Evolutionary conservation across 129 eudicot species (phyloP).

Genomic region (Centaurea solstitialis): DNA sequence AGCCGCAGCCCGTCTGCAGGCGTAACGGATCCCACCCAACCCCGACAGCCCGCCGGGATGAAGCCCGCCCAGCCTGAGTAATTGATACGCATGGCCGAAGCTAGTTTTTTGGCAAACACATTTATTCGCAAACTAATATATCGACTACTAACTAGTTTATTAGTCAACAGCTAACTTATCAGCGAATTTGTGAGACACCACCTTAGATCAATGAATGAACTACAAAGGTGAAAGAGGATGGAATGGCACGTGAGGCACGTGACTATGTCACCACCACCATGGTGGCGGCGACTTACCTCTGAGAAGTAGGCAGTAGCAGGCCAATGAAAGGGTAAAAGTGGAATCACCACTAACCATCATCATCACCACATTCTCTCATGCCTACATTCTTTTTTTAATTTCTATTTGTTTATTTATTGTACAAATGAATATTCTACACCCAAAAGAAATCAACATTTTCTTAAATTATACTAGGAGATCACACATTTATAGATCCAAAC

Average conservation of each 20-base stretch:
- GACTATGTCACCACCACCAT: not conserved
- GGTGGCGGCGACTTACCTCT: not conserved
- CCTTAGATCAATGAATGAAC: not conserved
- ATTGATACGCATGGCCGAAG: too few relatives aligned
- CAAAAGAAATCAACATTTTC: not conserved
- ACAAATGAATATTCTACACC: not conserved
- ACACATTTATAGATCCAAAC: not conserved
- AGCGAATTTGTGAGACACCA: too few relatives aligned
- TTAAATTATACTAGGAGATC: not conserved
- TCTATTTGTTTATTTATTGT: not conserved
- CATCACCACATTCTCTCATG: slow-evolving; percentile 13
- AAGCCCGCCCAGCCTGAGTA: too few relatives aligned
- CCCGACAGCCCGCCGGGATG: too few relatives aligned
- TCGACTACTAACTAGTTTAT: too few relatives aligned
- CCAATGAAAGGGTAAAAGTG: slow-evolving; percentile 1
- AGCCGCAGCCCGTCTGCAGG: too few relatives aligned
- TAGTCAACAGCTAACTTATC: too few relatives aligned
- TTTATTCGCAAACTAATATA: too few relatives aligned
- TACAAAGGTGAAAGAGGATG: not conserved
- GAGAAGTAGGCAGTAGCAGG: not conserved
- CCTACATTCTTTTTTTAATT: not conserved
- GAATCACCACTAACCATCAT: slow-evolving; percentile 11
- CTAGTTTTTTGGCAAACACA: too few relatives aligned
- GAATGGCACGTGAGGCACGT: slow-evolving; percentile 18
- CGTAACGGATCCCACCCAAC: too few relatives aligned